Evolutionary conservation across 2,329 filamentous ascomycete species (phyloP).

Genomic region (Curvularia hawaiiensis): DNA sequence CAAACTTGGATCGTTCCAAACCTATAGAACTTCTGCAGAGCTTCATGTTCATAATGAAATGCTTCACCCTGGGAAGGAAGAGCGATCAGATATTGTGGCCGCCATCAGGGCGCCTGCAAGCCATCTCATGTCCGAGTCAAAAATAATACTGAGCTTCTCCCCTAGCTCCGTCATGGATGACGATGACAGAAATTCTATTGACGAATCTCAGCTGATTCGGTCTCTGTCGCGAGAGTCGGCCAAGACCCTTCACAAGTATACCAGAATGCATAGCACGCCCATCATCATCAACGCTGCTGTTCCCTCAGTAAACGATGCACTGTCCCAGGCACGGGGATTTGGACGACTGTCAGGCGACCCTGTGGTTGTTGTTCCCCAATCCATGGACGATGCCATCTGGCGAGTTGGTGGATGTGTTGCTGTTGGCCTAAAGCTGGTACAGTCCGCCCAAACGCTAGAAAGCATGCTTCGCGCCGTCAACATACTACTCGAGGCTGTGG

Average conservation of each 20-base stretch:
- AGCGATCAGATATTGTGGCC: conserved; percentile 86
- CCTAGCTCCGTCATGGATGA: conserved; percentile 81
- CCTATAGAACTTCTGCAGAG: conserved; percentile 89
- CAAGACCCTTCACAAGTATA: conserved; percentile 70
- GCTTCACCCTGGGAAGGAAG: conserved; percentile 85
- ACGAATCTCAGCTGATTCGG: conserved; percentile 77
- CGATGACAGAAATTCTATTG: conserved; percentile 71
- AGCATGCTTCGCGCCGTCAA: conserved; percentile 78
- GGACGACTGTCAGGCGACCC: conserved; percentile 83
- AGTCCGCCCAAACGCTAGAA: conserved; percentile 72
- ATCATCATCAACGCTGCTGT: conserved; percentile 88
- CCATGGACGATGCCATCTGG: conserved; percentile 92
- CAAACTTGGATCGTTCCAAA: conserved; percentile 92
- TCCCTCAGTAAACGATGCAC: conserved; percentile 84
- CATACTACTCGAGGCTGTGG: conserved; percentile 83
- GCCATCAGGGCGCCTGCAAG: conserved; percentile 88
- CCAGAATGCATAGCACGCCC: conserved; percentile 73
- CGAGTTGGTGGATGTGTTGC: conserved; percentile 89
- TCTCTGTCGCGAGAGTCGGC: conserved; percentile 76
- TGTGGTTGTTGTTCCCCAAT: conserved; percentile 78
- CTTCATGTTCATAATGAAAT: conserved; percentile 91
- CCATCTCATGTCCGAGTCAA: conserved; percentile 77
- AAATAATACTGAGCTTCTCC: conserved; percentile 81
- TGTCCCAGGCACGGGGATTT: conserved; percentile 80
- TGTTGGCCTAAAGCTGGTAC: conserved; percentile 81